Evolutionary conservation across 2,329 filamentous ascomycete species (phyloP).

Genomic region (Ceratocystis variospora): DNA sequence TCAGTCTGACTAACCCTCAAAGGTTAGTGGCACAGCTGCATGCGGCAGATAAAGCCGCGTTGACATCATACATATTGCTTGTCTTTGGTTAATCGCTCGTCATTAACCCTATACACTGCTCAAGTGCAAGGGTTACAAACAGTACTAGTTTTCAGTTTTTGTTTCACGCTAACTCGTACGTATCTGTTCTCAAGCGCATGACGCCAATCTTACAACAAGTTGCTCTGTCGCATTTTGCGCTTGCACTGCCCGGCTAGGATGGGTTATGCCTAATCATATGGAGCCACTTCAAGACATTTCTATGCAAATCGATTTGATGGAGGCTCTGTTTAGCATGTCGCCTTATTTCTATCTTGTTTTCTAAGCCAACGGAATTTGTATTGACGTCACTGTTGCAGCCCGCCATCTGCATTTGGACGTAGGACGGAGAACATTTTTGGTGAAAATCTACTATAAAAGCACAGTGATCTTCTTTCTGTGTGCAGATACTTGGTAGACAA

Average conservation of each 20-base stretch:
- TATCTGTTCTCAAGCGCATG: no score
- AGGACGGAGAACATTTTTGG: not conserved
- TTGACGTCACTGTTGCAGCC: not conserved
- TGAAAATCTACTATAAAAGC: not conserved
- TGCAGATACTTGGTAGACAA: no score
- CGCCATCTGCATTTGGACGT: not conserved
- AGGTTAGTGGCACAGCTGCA: no score
- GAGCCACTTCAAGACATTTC: not conserved
- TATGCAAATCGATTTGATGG: not conserved
- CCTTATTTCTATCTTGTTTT: not conserved
- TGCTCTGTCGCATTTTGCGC: not conserved
- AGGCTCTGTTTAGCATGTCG: not conserved
- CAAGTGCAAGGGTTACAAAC: not conserved
- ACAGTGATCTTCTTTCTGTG: not conserved
- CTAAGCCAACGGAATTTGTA: not conserved
- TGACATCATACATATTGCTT: no score
- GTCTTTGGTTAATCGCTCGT: no score
- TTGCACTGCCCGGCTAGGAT: not conserved
- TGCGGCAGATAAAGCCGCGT: no score
- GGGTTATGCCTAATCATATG: not conserved
- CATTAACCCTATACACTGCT: fast-evolving
- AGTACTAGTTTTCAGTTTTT: not conserved
- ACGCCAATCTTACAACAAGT: no score
- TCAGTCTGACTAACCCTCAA: not conserved
- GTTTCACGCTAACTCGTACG: no score